Evolutionary conservation across 345 rosid genomes (phyloP).

Genomic region (rapeseed (Brassica napus)): DNA sequence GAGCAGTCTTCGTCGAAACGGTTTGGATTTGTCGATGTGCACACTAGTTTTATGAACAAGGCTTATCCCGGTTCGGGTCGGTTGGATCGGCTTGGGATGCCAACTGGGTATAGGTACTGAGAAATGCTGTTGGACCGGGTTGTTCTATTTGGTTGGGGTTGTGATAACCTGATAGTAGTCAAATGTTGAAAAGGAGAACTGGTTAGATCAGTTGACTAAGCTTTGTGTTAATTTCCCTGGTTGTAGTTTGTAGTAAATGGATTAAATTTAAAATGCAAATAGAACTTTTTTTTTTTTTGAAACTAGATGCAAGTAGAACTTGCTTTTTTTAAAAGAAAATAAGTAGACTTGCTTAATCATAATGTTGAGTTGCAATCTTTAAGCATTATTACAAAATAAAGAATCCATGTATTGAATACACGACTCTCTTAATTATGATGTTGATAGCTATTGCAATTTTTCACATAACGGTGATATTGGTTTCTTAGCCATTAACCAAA

Average conservation of each 20-base stretch:
- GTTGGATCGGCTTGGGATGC: slow-evolving; percentile 84
- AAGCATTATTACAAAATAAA: no score
- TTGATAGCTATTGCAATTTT: no score
- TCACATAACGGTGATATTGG: not conserved
- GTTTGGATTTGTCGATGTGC: slow-evolving; percentile 45
- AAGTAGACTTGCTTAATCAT: slow-evolving; percentile 4
- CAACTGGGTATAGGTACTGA: slow-evolving; percentile 47
- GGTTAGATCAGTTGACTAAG: slow-evolving; percentile 5
- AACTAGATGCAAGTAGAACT: not conserved
- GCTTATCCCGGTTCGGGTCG: slow-evolving; percentile 96
- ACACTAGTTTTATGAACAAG: slow-evolving; percentile 58
- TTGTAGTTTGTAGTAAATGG: slow-evolving; percentile 25
- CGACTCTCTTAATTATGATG: no score
- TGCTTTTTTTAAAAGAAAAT: not conserved
- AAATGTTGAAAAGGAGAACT: not conserved
- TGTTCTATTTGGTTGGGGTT: not conserved
- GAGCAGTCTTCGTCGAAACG: slow-evolving; percentile 76
- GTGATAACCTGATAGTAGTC: not conserved
- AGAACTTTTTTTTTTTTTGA: not conserved
- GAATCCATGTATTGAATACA: no score
- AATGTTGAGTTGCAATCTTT: not conserved
- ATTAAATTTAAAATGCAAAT: slow-evolving; percentile 23
- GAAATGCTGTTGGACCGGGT: not conserved
- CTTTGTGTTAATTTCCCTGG: slow-evolving; percentile 19
- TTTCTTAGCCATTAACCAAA: no score